A percentile compares a stretch with the other conserved stretches of the same genome.
Conservation (phyloP, 164 flowering plant species). For the Piper betle region DNA sequence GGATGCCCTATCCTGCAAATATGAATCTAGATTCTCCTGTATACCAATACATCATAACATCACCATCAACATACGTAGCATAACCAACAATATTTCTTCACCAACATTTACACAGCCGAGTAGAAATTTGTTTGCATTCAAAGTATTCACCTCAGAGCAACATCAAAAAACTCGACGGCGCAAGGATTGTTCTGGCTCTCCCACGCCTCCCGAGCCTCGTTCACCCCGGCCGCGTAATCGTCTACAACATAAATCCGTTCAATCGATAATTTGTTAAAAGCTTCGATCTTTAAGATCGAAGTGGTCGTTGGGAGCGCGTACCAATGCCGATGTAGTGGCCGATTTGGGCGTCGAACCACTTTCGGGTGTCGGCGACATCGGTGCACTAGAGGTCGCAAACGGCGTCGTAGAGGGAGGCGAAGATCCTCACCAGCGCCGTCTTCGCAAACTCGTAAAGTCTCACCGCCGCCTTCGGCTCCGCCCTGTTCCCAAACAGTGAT, state of each 20-base stretch:
- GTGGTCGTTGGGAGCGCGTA: slow-evolving; percentile 8
- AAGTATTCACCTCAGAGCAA: slow-evolving; percentile 89
- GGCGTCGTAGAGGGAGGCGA: slow-evolving; percentile 71
- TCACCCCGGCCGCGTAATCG: slow-evolving; percentile 46
- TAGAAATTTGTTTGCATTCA: too few species aligned
- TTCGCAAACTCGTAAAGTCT: slow-evolving; percentile 66
- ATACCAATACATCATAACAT: too few species aligned
- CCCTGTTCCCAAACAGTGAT: background rate
- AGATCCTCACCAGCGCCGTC: slow-evolving; percentile 65
- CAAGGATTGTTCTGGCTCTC: slow-evolving; percentile 68
- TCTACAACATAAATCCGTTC: slow-evolving; percentile 28
- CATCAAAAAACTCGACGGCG: slow-evolving; percentile 60
- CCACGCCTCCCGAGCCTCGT: slow-evolving; percentile 52
- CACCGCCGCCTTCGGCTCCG: slow-evolving; percentile 1
- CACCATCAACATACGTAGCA: background rate
- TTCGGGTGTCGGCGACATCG: slow-evolving; percentile 47
- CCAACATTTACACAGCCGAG: background rate
- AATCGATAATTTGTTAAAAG: background rate
- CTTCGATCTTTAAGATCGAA: too few species aligned
- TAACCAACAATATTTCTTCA: background rate
- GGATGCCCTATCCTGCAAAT: slow-evolving; percentile 43
- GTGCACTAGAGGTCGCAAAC: slow-evolving; percentile 83
- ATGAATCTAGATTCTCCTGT: slow-evolving; percentile 55
- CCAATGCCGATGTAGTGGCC: slow-evolving; percentile 89
- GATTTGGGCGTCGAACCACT: slow-evolving; percentile 82